phyloP scores from a whole-genome alignment of 208 protist species.

The Trypanosoma avium region DNA sequence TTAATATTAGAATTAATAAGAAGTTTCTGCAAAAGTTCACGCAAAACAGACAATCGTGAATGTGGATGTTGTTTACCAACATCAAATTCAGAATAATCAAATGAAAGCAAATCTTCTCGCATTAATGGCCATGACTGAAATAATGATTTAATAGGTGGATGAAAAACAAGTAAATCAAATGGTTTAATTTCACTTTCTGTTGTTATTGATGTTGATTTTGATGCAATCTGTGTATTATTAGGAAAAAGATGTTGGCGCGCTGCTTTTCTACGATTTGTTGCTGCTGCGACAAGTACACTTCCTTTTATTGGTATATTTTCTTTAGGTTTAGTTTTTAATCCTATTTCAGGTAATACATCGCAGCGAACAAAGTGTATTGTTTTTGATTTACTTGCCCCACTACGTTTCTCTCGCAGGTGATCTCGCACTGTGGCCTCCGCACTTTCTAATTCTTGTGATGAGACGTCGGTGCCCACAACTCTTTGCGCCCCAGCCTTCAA shows the following conservation, averaged over 20 bases:
- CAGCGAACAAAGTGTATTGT: slow-evolving; percentile 30
- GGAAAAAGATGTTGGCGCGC: slow-evolving; percentile 15
- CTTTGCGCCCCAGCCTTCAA: slow-evolving; percentile 54
- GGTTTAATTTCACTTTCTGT: slow-evolving; percentile 19
- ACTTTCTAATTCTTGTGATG: slow-evolving; percentile 37
- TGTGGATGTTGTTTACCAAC: slow-evolving; percentile 25
- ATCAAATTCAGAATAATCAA: not conserved
- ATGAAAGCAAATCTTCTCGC: not conserved
- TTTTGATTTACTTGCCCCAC: slow-evolving; percentile 15
- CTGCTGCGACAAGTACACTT: slow-evolving; percentile 16
- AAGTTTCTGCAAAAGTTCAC: slow-evolving; percentile 32
- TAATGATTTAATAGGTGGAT: slow-evolving; percentile 29
- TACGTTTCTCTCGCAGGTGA: slow-evolving; percentile 40
- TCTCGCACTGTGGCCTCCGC: slow-evolving; percentile 68
- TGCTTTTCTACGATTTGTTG: slow-evolving; percentile 26
- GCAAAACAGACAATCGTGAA: slow-evolving; percentile 18
- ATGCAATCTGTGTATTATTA: slow-evolving; percentile 7
- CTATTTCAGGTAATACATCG: slow-evolving; percentile 18
- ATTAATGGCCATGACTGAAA: slow-evolving; percentile 29
- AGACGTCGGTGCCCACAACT: slow-evolving; percentile 54
- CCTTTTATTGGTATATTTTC: not conserved
- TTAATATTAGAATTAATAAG: not conserved
- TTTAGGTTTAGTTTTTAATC: not conserved
- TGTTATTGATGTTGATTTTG: not conserved
- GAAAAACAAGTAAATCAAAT: slow-evolving; percentile 51